These are phyloP conservation scores for Echinosophora koreensis DNA, from an alignment of 306 rosid species.

Conservation along the genomic window DNA sequence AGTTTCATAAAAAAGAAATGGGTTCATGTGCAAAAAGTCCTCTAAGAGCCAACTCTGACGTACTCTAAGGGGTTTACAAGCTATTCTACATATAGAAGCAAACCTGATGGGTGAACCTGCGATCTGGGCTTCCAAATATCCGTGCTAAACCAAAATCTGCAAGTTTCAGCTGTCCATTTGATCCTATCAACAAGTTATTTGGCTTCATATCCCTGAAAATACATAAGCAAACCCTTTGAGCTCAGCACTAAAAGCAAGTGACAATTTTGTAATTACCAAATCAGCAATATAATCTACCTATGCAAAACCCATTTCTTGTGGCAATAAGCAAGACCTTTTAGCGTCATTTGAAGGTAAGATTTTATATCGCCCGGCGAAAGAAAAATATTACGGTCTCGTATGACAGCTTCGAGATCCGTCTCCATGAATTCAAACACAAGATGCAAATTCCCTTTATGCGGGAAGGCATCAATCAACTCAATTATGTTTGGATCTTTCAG, in stretches of 20 bases:
- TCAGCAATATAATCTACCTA: slow-evolving; percentile 60
- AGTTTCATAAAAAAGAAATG: slow-evolving; percentile 32
- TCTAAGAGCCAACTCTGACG: slow-evolving; percentile 7
- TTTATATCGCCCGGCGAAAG: slow-evolving; percentile 93
- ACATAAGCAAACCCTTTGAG: slow-evolving; percentile 42
- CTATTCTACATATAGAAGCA: slow-evolving; percentile 43
- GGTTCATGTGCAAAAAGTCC: slow-evolving; percentile 16
- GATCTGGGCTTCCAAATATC: slow-evolving; percentile 95
- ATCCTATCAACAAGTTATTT: slow-evolving; percentile 93
- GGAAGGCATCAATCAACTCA: slow-evolving; percentile 91
- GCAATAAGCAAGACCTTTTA: slow-evolving; percentile 89
- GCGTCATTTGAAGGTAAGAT: slow-evolving; percentile 90
- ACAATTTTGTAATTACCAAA: not conserved
- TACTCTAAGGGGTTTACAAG: slow-evolving; percentile 24
- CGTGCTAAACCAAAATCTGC: slow-evolving; percentile 99
- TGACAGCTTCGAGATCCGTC: slow-evolving; percentile 97
- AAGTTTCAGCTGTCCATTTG: slow-evolving; percentile 93
- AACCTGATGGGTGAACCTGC: slow-evolving; percentile 97
- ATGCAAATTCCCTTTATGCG: slow-evolving; percentile 93
- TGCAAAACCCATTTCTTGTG: slow-evolving; percentile 98
- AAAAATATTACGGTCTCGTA: slow-evolving; percentile 87
- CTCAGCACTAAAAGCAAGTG: slow-evolving; percentile 35
- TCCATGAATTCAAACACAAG: slow-evolving; percentile 98
- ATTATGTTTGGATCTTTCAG: slow-evolving; percentile 84
- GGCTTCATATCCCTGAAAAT: slow-evolving; percentile 97